phyloP scores from a whole-genome alignment of 1,284 basidiomycete species.

The Sanguinoderma infundibulare region DNA sequence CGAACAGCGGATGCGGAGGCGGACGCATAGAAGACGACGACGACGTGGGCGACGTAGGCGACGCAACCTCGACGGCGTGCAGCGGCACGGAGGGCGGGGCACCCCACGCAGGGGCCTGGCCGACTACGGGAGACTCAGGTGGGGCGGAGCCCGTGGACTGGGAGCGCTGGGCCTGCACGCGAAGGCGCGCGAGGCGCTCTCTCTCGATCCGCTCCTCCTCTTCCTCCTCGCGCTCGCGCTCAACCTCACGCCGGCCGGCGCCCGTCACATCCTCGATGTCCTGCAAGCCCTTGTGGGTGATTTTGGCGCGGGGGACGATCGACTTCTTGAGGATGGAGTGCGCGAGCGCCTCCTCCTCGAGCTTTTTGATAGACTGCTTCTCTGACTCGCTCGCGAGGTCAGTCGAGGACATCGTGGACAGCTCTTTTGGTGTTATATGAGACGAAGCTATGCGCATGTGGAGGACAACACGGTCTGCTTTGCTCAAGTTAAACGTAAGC shows the following conservation, averaged over 20 bases:
- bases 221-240: conserved; percentile 55
- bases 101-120: conserved; percentile 49
- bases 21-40: conserved; percentile 47
- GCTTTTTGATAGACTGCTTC: conserved; percentile 77
- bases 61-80: conserved; percentile 50
- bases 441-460: conserved; percentile 76
- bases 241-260: conserved; percentile 53
- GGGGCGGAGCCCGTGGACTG: conserved; percentile 52
- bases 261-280: conserved; percentile 81
- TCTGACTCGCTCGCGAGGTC: conserved; percentile 85
- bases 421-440: conserved; percentile 66
- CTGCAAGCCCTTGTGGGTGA: conserved; percentile 89
- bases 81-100: conserved; percentile 63
- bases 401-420: conserved; percentile 83
- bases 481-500: conserved; percentile 80
- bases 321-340: conserved; percentile 82
- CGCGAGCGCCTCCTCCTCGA: conserved; percentile 79
- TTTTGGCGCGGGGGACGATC: conserved; percentile 77
- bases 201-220: conserved; percentile 66
- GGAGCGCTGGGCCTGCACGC: conserved; percentile 40
- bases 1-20: conserved; percentile 43
- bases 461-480: conserved; percentile 72
- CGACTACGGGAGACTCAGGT: conserved; percentile 64
- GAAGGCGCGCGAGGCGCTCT: conserved; percentile 62
- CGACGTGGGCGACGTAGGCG: conserved; percentile 58